These are phyloP conservation scores for Clathrospora elynae DNA, from an alignment of 2,329 filamentous ascomycete genomes.

Conservation along the genomic window DNA sequence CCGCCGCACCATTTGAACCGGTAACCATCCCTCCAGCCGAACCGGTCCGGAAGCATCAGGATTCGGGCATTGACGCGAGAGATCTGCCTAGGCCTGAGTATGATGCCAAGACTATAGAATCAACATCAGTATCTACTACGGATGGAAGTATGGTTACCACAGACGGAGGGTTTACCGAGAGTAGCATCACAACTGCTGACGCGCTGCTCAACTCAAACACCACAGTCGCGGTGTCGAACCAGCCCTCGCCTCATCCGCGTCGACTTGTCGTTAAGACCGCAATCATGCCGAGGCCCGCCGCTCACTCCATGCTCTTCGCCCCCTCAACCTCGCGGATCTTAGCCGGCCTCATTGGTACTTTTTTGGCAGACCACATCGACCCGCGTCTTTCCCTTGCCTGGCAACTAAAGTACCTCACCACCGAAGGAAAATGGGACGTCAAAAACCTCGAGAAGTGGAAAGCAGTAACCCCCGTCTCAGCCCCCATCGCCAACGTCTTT, in stretches of 20 bases:
- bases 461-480: constrained; percentile 75
- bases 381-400: constrained; percentile 80
- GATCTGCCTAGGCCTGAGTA: constrained; percentile 33
- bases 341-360: constrained; percentile 81
- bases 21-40: constrained; percentile 23
- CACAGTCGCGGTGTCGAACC: constrained; percentile 6
- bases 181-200: constrained; percentile 24
- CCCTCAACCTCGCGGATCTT: constrained; percentile 75
- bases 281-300: constrained; percentile 75
- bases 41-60: constrained; percentile 39
- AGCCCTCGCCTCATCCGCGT: constrained; percentile 33
- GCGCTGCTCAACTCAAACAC: constrained; percentile 13
- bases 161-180: constrained; percentile 44
- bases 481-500: constrained; percentile 78
- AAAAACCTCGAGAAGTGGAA: constrained; percentile 96
- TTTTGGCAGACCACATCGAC: constrained; percentile 76
- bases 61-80: constrained; percentile 41
- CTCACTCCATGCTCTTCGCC: constrained; percentile 83
- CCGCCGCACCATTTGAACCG: constrained; percentile 56
- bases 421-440: constrained; percentile 95
- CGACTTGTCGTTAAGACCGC: constrained; percentile 65
- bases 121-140: constrained; percentile 24
- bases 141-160: constrained; percentile 22
- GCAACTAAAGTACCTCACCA: constrained; percentile 88
- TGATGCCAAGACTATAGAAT: constrained; percentile 19